Evolutionary conservation across 495 filamentous ascomycete genomes (phyloP).

Genomic region (Annulohypoxylon moriforme): DNA sequence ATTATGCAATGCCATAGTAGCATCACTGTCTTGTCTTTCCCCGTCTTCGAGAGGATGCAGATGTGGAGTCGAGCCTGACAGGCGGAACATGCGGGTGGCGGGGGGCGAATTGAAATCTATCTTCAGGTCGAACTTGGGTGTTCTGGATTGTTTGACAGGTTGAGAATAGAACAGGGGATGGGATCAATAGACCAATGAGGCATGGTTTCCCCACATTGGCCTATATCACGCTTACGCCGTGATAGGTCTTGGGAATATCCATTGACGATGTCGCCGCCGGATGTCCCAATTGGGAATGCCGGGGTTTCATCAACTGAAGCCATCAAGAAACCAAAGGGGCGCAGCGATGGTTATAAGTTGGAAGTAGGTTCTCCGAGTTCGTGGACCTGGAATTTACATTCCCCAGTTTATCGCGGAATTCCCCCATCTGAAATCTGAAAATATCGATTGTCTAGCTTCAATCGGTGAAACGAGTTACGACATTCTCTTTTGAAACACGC

Average conservation of each 20-base stretch:
- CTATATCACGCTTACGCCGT: slow-evolving; percentile 32
- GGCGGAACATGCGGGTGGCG: slow-evolving; percentile 31
- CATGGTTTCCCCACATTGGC: slow-evolving; percentile 36
- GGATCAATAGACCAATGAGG: slow-evolving; percentile 24
- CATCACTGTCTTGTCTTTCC: slow-evolving; percentile 20
- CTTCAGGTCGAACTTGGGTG: slow-evolving; percentile 18
- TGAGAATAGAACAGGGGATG: slow-evolving; percentile 33
- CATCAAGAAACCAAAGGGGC: slow-evolving; percentile 13
- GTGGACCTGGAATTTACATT: background rate
- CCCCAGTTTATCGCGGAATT: slow-evolving; percentile 8
- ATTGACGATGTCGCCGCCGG: slow-evolving; percentile 40
- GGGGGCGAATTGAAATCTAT: slow-evolving; percentile 24
- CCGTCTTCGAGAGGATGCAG: slow-evolving; percentile 31
- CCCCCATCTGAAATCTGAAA: background rate
- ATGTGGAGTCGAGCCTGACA: slow-evolving; percentile 29
- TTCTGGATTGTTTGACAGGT: slow-evolving; percentile 36
- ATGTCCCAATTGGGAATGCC: slow-evolving; percentile 35
- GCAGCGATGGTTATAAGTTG: slow-evolving; percentile 28
- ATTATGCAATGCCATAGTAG: slow-evolving; percentile 30
- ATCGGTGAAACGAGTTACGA: slow-evolving; percentile 6
- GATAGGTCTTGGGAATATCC: slow-evolving; percentile 8
- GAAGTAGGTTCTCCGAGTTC: slow-evolving; percentile 7
- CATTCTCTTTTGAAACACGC: slow-evolving; percentile 10
- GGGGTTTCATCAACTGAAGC: slow-evolving; percentile 13
- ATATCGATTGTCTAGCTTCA: background rate